Evolutionary conservation across 192 early-diverging fungal species (phyloP).

Genomic region (Coemansia sp.): DNA sequence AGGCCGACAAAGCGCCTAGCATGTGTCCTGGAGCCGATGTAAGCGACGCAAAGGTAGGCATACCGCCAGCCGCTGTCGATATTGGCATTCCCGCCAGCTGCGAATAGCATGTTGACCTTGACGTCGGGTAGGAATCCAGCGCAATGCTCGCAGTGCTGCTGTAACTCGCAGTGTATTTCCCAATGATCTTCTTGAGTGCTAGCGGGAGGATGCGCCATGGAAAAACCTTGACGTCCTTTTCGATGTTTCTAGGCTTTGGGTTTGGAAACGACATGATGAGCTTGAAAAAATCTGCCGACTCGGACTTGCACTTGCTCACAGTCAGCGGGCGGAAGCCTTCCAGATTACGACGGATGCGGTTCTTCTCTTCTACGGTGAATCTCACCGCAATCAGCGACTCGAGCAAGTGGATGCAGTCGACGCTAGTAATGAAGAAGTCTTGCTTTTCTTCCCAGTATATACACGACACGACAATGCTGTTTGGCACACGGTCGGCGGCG

Average conservation of each 20-base stretch:
- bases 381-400: conserved; percentile 72
- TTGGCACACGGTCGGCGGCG: conserved; percentile 58
- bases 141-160: conserved; percentile 34
- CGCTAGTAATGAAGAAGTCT: conserved; percentile 76
- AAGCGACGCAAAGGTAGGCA: conserved; percentile 26
- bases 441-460: conserved; percentile 75
- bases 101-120: conserved; percentile 18
- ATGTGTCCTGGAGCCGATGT: conserved; percentile 9
- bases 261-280: conserved; percentile 80
- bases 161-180: conserved; percentile 63
- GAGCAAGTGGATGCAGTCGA: conserved; percentile 74
- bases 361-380: conserved; percentile 82
- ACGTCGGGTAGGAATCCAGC: conserved; percentile 24
- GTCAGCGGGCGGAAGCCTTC: conserved; percentile 79
- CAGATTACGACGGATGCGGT: conserved; percentile 81
- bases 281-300: conserved; percentile 78
- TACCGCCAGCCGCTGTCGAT: conserved; percentile 22
- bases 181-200: conserved; percentile 75
- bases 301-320: conserved; percentile 71
- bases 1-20: conserved; percentile 21
- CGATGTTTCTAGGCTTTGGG: conserved; percentile 82
- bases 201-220: conserved; percentile 69
- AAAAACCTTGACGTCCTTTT: conserved; percentile 88
- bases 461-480: conserved; percentile 74
- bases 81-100: conserved; percentile 27